Evolutionary conservation across 2,329 filamentous ascomycete species (phyloP).

Genomic region (Ilyonectria robusta): DNA sequence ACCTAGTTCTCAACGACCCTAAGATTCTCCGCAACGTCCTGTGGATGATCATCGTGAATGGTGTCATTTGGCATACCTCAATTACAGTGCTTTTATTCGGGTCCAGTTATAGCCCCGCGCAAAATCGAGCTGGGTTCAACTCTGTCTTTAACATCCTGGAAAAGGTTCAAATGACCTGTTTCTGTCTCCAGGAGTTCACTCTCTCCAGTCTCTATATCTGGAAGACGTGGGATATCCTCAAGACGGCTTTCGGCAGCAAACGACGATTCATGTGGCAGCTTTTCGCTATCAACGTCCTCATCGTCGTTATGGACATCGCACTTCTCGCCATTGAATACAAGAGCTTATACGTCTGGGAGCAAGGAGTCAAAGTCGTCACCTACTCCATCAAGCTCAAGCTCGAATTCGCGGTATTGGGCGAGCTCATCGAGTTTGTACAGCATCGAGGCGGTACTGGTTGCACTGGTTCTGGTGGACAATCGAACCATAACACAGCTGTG

Average conservation of each 20-base stretch:
- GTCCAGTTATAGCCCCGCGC: constrained; percentile 53
- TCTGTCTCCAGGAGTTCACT: constrained; percentile 22
- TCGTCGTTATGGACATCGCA: constrained; percentile 37
- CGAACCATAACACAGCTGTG: constrained; percentile 9
- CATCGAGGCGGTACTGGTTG: constrained; percentile 30
- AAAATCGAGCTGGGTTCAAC: constrained; percentile 35
- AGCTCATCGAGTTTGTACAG: constrained; percentile 53
- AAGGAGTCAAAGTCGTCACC: constrained; percentile 27
- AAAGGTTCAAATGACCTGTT: constrained; percentile 24
- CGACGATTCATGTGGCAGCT: constrained; percentile 32
- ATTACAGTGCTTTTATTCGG: constrained; percentile 69
- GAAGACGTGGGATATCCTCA: constrained; percentile 22
- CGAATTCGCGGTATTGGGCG: constrained; percentile 54
- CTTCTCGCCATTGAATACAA: constrained; percentile 33
- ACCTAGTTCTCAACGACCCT: constrained; percentile 69
- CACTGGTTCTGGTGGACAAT: neutral
- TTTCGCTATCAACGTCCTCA: constrained; percentile 31
- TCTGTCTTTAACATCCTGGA: constrained; percentile 46
- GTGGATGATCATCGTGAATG: constrained; percentile 69
- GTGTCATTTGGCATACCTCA: constrained; percentile 65
- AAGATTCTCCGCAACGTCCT: constrained; percentile 63
- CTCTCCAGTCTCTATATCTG: constrained; percentile 23
- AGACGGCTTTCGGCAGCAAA: constrained; percentile 12
- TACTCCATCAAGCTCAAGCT: constrained; percentile 52
- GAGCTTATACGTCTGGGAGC: constrained; percentile 22